Evolutionary conservation across 306 rosid genomes (phyloP), one percentile per base, ranked within the genome.

Genomic region (Castanopsis chinensis): DNA sequence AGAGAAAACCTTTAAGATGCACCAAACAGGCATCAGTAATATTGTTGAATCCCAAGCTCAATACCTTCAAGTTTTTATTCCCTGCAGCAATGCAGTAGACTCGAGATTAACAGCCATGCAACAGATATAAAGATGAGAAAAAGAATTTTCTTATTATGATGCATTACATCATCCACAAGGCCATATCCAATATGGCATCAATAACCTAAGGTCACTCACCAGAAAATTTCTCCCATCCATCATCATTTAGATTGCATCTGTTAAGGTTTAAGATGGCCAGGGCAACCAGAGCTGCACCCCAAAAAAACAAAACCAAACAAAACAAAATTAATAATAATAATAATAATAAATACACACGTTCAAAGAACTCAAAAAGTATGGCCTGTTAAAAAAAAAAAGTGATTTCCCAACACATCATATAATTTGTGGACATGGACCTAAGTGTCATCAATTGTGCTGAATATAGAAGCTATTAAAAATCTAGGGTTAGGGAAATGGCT

Each of bases 31-130:
- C 71, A 80, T 95, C 88, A 49, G 92, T 74, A 37, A 95, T 80
- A 71, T 81, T 88, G 76, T 80, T 92, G 84, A 92, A 91, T 45
- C 92, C 98, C 93, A 95, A 84, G 90, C 91, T 92, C 51, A 95
- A 73, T 41, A 91, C 90, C 78, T 91, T 89, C 83, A 95, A 84
- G 76, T 87, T 93, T 61, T 78, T 82, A 72, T 92, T 81, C 73
- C 94, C 99, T 95, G 91, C 85, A 88, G 59, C 54, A 79, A 64
- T 59, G 54, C 70, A 43, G 69, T 45, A 33, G 74, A 68, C 59
- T 58, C n/a, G 65, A 74, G 55, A 49, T 49, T 49, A 49, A 49
- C 17, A 12, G 53, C 17, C 17, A 49, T 49, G 53, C 53, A 49
- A 12, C 15, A 12, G 53, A 11, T 45, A 3, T 10, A 49, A 49